Base-by-base conservation (phyloP, 2,329 filamentous ascomycete species). In the Tolypocladium pustulatum region DNA sequence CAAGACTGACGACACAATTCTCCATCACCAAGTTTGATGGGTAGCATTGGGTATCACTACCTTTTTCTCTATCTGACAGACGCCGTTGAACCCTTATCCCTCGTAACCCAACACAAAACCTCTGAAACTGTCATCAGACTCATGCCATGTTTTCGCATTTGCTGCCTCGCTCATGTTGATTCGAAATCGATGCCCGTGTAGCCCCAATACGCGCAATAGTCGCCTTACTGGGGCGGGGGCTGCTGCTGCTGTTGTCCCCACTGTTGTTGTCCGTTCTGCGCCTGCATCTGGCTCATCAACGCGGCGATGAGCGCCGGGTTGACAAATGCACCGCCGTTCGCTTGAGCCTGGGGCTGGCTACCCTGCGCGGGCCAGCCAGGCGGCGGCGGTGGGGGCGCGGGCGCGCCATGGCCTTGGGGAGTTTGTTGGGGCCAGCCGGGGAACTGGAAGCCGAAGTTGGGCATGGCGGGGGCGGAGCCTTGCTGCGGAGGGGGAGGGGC, bases 241-340 rank as follows among this genome's bases (percentile, higher is more conserved):
- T 38, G 41, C 43, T 57, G 55, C 56, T 38, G 70, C 49, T 67
- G 69, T 7, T 61, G 63, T 17, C 65, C 63, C 65, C 67, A 71
- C 37, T 62, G 64, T 30, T 67, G 65, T 61, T 71, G 68, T 0
- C 68, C 66, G 27, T 67, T 66, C 53, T 72, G 69, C 54, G 67
- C 66, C 62, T 75, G 74, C 68, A 76, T 74, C 59, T 78, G 76
- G 43, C 67, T 73, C 70, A 80, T 75, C 40, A 79, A 61, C 4
- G 75, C 77, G 46, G 79, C 77, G 59, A 86, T 75, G 66, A 86
- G 80, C 1, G 80, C 77, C 4, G 83, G 83, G 62, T 84, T 85
- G 60, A 84, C 77, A 63, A 81, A 81, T 12, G 78, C 73, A 9
- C 61, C 77, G 69, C 69, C 40, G 20, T 75, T 67, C 46, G 73